These are phyloP conservation scores for Saccharomyces hybrid DNA, from an alignment of 1,139 yeast genomes.

Conservation along the genomic window DNA sequence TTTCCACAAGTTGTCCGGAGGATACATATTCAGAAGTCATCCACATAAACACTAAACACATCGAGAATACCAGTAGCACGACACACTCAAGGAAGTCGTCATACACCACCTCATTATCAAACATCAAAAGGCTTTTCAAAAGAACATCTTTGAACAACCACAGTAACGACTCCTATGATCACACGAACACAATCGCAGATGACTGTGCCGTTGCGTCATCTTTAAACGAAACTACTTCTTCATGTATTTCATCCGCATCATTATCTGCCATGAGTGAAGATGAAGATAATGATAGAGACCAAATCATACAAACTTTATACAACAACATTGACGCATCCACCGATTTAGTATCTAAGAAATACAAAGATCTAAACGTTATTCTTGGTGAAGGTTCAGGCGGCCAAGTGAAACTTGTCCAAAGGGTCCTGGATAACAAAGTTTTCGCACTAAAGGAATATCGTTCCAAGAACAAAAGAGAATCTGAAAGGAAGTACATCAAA, in stretches of 20 bases:
- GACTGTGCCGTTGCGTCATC: background rate
- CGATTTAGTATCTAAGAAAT: constrained; percentile 41
- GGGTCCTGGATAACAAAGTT: constrained; percentile 66
- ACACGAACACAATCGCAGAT: background rate
- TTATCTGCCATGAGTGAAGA: background rate
- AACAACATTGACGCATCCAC: constrained; percentile 17
- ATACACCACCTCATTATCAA: background rate
- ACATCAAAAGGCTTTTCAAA: background rate
- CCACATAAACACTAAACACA: background rate
- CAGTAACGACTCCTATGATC: background rate
- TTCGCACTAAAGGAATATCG: constrained; percentile 93
- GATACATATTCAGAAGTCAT: background rate
- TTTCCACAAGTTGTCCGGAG: background rate
- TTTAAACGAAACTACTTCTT: background rate
- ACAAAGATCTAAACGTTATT: constrained; percentile 76
- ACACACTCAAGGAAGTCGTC: background rate
- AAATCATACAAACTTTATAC: background rate
- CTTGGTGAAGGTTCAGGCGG: constrained; percentile 97
- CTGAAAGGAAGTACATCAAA: constrained; percentile 75
- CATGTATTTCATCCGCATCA: background rate
- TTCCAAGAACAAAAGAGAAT: constrained; percentile 67
- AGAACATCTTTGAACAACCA: background rate
- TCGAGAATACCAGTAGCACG: background rate
- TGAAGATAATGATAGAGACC: background rate
- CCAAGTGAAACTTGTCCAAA: constrained; percentile 68